Base-by-base conservation (phyloP, 163 green algal genomes). In the Chlorella variabilis region DNA sequence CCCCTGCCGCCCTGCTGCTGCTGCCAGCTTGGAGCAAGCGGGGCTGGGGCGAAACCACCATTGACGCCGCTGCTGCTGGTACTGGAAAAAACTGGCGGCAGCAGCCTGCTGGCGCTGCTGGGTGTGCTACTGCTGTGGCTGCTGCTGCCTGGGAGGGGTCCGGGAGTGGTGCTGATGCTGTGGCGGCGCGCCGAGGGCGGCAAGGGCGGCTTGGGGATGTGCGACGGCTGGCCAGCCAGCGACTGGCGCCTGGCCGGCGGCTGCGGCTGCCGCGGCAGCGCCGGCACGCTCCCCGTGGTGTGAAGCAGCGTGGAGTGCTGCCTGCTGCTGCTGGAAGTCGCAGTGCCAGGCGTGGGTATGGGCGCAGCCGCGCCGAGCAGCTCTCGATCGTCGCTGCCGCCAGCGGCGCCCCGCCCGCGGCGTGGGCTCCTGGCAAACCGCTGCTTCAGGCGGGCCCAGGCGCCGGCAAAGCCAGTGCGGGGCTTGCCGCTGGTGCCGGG, bases 241-340 rank as follows among this genome's bases (percentile, higher is more conserved):
- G 8, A 15, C 29, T 25, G 33, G 4, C 1, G 59, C 29, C 4
- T 31, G 36, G 59, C 23, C 33, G 59, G 33, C 3, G 3, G 59
- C 33, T 6, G 59, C 59, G 3, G 59, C 59, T 18, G 68, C 11
- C 11, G 45, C 45, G 45, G 45, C 11, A 54, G 68, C 5, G 38
- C 6, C 15, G 41, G 68, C 29, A 49, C 27, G 48, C 48, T 77
- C 18, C 70, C 70, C 2, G 70, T 77, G 23, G 70, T 77, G 48
- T 65, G 48, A 8, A 77, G 18, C 2, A 36, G 21, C 1, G 31
- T 29, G 45, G 45, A 54, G 15, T 11, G 15, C 15, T 54, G 11
- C 45, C 45, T 54, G 45, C 9, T 33, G 23, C 18, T 29, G 54
- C 54, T 15, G 54, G 20, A 9, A n/a, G 54, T 15, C 18, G 54